These are phyloP conservation scores for Escallonia rubra DNA, from an alignment of 129 eudicot genomes.

Conservation along the genomic window DNA sequence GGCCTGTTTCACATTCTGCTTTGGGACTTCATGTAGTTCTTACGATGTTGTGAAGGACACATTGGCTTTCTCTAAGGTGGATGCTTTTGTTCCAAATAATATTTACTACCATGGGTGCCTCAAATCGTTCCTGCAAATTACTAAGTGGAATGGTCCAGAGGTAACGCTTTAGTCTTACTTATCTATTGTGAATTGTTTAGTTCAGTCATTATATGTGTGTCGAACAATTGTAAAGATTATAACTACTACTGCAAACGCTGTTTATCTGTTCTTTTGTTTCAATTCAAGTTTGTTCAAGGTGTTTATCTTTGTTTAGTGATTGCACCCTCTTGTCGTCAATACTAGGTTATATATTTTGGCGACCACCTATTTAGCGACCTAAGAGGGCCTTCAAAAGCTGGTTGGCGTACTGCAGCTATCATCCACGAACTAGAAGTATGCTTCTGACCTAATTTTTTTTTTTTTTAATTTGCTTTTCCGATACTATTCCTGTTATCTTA, in stretches of 20 bases:
- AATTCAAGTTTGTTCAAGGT: not conserved
- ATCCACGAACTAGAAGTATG: constrained; percentile 89
- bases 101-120: constrained; percentile 97
- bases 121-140: constrained; percentile 81
- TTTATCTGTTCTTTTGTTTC: not conserved
- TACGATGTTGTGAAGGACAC: constrained; percentile 85
- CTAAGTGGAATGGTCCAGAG: constrained; percentile 99
- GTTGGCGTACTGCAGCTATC: constrained; percentile 99
- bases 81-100: constrained; percentile 71
- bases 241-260: not conserved
- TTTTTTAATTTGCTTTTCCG: not conserved
- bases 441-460: constrained; percentile 3
- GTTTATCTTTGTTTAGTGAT: not conserved
- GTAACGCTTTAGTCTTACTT: constrained; percentile 29
- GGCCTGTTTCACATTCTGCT: not conserved
- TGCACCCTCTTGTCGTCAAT: constrained; percentile 4
- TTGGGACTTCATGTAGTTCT: constrained; percentile 49
- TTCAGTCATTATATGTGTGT: not conserved
- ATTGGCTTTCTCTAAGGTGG: constrained; percentile 84
- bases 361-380: constrained; percentile 97
- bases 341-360: constrained; percentile 95
- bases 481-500: not conserved
- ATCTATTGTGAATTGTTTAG: not conserved
- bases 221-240: not conserved
- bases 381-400: constrained; percentile 98